phyloP scores from a whole-genome alignment of 768 basidiomycete genomes.

The Lyophyllum atratum region DNA sequence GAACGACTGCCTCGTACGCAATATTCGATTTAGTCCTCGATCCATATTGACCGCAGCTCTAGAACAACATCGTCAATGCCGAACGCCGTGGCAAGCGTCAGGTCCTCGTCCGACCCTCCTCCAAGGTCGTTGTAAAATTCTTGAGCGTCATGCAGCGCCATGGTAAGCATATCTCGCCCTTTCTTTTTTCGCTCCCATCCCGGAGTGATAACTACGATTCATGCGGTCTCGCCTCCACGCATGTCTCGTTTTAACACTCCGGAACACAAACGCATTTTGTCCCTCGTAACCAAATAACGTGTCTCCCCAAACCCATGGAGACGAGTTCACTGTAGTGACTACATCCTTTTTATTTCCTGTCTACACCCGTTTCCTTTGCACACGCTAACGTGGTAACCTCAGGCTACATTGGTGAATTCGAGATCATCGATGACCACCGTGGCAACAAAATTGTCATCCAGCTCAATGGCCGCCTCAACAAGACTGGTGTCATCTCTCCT shows the following conservation, averaged over 20 bases:
- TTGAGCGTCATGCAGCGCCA: constrained; percentile 99
- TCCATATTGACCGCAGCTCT: constrained; percentile 11
- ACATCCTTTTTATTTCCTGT: constrained; percentile 35
- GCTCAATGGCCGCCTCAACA: constrained; percentile 98
- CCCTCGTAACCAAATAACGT: constrained; percentile 60
- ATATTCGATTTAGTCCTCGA: background rate
- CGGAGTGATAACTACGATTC: constrained; percentile 89
- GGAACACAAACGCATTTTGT: constrained; percentile 55
- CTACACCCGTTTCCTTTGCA: constrained; percentile 13
- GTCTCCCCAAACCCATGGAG: constrained; percentile 36
- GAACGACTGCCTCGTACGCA: constrained; percentile 48
- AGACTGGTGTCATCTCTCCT: constrained; percentile 99
- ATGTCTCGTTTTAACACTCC: constrained; percentile 84
- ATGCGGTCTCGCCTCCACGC: constrained; percentile 61
- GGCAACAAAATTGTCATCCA: constrained; percentile 98
- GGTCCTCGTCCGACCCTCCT: constrained; percentile 95
- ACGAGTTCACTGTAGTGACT: constrained; percentile 59
- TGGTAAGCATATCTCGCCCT: constrained; percentile 55
- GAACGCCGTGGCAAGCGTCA: constrained; percentile 99
- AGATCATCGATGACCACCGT: constrained; percentile 98
- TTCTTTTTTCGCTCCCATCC: constrained; percentile 22
- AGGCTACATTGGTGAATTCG: constrained; percentile 99
- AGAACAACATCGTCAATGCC: constrained; percentile 99
- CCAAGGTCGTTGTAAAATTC: constrained; percentile 98
- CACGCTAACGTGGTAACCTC: constrained; percentile 3